Evolutionary conservation across 2,329 filamentous ascomycete genomes (phyloP).

Genomic region (Pseudopithomyces maydicus): DNA sequence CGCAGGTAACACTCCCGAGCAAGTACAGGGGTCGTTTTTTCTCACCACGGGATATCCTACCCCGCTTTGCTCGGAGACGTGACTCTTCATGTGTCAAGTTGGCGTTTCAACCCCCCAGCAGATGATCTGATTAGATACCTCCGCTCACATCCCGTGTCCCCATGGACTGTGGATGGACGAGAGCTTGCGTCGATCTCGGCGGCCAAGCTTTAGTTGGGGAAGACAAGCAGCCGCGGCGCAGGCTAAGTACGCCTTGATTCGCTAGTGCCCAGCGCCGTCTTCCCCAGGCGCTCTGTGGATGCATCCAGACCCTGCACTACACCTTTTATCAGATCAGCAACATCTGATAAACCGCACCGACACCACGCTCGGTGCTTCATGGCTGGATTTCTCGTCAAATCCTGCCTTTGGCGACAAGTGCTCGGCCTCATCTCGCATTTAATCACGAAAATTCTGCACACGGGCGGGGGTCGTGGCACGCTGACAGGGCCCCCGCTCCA

Average conservation of each 20-base stretch:
- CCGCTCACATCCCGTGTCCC: neutral
- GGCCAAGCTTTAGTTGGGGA: neutral
- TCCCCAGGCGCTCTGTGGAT: neutral
- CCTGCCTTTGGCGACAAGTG: neutral
- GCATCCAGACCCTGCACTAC: neutral
- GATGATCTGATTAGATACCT: conserved; percentile 4
- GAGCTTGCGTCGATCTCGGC: neutral
- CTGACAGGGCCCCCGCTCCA: neutral
- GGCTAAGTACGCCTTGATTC: conserved; percentile 1
- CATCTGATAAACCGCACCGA: conserved; percentile 8
- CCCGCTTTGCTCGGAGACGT: neutral
- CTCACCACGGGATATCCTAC: neutral
- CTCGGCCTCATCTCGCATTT: neutral
- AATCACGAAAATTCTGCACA: neutral
- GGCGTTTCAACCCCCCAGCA: neutral
- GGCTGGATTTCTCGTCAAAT: neutral
- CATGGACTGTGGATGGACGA: neutral
- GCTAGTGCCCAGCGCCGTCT: neutral
- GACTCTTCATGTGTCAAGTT: neutral
- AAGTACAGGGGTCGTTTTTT: neutral
- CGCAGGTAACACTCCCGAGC: neutral
- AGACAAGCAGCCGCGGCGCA: neutral
- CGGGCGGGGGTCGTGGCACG: neutral
- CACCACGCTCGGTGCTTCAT: neutral
- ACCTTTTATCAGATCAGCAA: conserved; percentile 1